Conservation (phyloP, 306 rosid genomes). For the Cajanus cajan region DNA sequence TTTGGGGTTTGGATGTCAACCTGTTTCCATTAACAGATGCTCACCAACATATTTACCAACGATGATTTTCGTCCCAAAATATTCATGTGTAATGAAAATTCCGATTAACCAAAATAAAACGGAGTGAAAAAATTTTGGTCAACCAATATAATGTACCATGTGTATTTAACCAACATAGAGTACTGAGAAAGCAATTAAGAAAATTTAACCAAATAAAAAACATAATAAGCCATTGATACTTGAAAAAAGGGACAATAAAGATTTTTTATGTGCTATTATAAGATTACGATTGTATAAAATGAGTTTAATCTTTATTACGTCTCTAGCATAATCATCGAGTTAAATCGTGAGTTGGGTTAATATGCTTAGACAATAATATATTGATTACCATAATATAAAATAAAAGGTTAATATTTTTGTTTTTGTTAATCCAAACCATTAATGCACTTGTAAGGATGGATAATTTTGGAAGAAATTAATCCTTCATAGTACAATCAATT, state of each 20-base stretch:
- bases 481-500: background rate
- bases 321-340: background rate
- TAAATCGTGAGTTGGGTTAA: background rate
- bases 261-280: background rate
- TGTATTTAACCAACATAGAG: background rate
- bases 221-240: background rate
- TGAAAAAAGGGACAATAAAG: background rate
- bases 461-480: background rate
- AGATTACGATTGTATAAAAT: background rate
- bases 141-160: constrained; percentile 8
- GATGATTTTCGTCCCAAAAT: background rate
- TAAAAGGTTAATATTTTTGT: background rate
- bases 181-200: background rate
- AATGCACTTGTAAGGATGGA: background rate
- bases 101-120: background rate
- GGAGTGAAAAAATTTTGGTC: background rate
- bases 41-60: background rate
- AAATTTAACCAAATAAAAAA: background rate
- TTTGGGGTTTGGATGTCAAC: background rate
- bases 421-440: background rate
- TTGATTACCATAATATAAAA: background rate
- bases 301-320: background rate
- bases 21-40: background rate
- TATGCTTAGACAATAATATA: background rate
- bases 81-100: background rate